Base-by-base conservation (phyloP, 2,329 filamentous ascomycete species). In the Colletotrichum salicis region DNA sequence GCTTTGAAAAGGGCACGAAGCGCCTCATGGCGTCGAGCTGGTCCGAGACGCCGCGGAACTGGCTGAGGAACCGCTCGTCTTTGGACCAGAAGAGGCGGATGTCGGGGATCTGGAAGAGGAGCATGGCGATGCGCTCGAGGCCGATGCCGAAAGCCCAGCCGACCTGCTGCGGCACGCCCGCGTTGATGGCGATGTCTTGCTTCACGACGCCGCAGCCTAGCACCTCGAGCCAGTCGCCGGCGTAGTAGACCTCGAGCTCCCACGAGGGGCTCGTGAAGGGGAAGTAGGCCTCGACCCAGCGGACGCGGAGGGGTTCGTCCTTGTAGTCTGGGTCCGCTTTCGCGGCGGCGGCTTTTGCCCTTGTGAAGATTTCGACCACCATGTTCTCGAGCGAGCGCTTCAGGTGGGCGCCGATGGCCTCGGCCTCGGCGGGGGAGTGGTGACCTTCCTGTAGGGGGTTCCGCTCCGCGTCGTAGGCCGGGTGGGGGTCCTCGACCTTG, bases 261-360 rank as follows among this genome's bases (percentile, higher is more conserved):
- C 94, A 99, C 7, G 93, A 96, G 0, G 96, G 96, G 70, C 92
- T 95, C 0, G 96, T 99, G 80, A 98, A 98, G 51, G 96, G 96
- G 83, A 99, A 99, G 83, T 96, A 98, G 1, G 96, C 95, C 81
- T 98, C 96, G 8, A 98, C 92, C 96, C 96, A 99, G 75, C 96
- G 90, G 77, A 98, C 91, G 76, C 91, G 92, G 51, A 98, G 85
- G 5, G 95, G 94, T 78, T 97, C 93, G 61, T 90, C 86, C 24
- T 84, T 80, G 74, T 84, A 86, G 65, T 84, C 77, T 5, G 85
- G 84, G 61, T 88, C 85, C 5, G 84, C 84, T 70, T 84, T 85
- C 19, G 86, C 82, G 7, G 90, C 89, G 5, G 92, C 93, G 61
- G 87, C 86, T 78, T 91, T 91, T 7, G 95, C 95, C 41, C 92